Percentiles rank a stretch among this genome's conserved stretches.
These are phyloP conservation scores for Cryptococcus deneoformans DNA, from an alignment of 1,284 basidiomycete species.

Conservation along the genomic window DNA sequence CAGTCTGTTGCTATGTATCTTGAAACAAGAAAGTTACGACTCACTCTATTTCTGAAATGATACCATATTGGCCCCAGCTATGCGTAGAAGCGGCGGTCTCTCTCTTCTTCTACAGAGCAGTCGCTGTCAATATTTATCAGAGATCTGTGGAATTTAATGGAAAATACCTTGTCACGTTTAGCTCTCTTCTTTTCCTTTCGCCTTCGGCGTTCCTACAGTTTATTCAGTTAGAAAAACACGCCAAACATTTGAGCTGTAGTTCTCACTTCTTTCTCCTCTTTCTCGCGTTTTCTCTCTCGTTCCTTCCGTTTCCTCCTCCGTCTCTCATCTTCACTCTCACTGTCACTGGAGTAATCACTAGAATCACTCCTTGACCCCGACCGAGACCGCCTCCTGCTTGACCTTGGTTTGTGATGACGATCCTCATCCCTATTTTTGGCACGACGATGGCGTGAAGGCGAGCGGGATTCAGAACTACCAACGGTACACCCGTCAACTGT, in stretches of 20 bases:
- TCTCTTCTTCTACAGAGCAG: conserved; percentile 53
- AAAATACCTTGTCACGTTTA: conserved; percentile 48
- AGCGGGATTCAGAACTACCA: conserved; percentile 15
- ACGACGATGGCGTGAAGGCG: conserved; percentile 10
- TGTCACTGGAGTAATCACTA: conserved; percentile 14
- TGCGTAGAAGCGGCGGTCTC: conserved; percentile 53
- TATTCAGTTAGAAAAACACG: not conserved
- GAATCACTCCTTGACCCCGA: conserved; percentile 1
- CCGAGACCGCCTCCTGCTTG: conserved; percentile 2
- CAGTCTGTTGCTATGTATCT: not conserved
- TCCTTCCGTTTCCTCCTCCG: conserved; percentile 28
- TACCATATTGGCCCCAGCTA: conserved; percentile 78
- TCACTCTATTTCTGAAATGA: conserved; percentile 77
- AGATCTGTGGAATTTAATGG: not conserved
- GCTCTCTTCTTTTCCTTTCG: conserved; percentile 58
- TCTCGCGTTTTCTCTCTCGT: conserved; percentile 14
- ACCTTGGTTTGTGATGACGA: conserved; percentile 2
- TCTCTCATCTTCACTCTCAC: conserved; percentile 20
- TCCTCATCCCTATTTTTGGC: conserved; percentile 6
- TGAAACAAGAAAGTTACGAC: conserved; percentile 28
- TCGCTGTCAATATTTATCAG: conserved; percentile 1
- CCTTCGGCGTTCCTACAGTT: conserved; percentile 8
- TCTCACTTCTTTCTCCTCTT: conserved; percentile 20
- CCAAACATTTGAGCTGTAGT: not conserved
- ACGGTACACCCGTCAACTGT: too few species aligned